phyloP scores from a whole-genome alignment of 331 rosid genomes.

The Acacia pycnantha region DNA sequence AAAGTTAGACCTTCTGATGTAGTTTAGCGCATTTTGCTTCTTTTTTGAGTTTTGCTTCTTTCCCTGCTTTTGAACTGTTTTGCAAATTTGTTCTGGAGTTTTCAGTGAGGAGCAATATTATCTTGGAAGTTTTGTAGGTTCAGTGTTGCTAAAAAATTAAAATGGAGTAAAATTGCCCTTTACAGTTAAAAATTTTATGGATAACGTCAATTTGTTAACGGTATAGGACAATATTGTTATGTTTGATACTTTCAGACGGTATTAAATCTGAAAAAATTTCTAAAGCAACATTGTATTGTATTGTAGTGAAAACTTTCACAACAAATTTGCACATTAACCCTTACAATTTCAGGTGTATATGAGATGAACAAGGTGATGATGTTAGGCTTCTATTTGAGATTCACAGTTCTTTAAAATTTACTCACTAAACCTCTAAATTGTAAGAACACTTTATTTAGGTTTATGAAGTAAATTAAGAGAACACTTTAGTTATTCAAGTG shows the following conservation, averaged over 20 bases:
- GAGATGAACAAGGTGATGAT: not conserved
- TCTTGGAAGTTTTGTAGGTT: no score
- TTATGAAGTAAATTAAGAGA: not conserved
- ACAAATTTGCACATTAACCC: no score
- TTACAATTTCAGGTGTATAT: not conserved
- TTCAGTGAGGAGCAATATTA: no score
- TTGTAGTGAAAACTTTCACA: rapidly evolving
- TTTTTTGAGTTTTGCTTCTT: not conserved
- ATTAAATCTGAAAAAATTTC: no score
- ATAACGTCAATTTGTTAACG: no score
- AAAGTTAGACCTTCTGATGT: not conserved
- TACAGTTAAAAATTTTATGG: not conserved
- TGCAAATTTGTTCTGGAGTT: not conserved
- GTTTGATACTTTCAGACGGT: no score
- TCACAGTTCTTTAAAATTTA: not conserved
- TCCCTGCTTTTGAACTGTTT: not conserved
- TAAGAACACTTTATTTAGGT: not conserved
- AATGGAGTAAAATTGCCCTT: no score
- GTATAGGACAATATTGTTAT: no score
- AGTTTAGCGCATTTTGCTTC: not conserved
- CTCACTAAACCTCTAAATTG: not conserved
- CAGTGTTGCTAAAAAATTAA: no score
- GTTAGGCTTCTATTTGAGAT: not conserved
- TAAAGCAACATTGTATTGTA: no score
- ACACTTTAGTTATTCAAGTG: not conserved